These are phyloP conservation scores for Kuraishia hungarica DNA, from an alignment of 805 yeast species.

Conservation along the genomic window DNA sequence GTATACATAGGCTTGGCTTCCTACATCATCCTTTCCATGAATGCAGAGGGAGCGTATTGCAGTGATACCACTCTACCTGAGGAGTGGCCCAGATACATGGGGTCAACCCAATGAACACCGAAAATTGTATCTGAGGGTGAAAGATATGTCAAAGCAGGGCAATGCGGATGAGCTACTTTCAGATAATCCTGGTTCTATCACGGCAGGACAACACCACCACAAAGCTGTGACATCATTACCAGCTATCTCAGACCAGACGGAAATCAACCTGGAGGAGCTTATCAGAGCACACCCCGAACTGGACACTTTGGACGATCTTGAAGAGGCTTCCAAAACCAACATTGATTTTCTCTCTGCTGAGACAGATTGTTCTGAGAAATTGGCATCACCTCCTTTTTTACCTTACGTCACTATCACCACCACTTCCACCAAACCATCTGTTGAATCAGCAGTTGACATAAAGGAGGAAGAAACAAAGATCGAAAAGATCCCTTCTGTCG, in stretches of 20 bases:
- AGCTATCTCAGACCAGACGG: background rate
- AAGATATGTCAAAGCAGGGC: background rate
- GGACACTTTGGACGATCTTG: background rate
- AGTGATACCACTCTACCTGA: background rate
- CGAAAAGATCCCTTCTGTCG: background rate
- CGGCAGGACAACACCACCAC: background rate
- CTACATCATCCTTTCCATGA: background rate
- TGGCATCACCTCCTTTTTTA: background rate
- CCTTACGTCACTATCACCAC: background rate
- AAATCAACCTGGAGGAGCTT: background rate
- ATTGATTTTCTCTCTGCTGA: background rate
- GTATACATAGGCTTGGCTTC: background rate
- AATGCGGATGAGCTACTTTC: background rate
- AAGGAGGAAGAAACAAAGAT: background rate
- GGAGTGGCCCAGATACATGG: background rate
- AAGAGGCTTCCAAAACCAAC: background rate
- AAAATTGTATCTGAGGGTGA: background rate
- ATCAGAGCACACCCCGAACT: background rate
- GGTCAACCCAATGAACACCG: background rate
- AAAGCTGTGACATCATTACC: background rate
- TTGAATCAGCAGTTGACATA: background rate
- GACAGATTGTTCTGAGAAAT: background rate
- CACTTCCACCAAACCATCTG: background rate
- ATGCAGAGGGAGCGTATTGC: background rate
- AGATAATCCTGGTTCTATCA: background rate